Base-by-base conservation (phyloP, 2,329 filamentous ascomycete species). In the Ustilaginoidea virens region DNA sequence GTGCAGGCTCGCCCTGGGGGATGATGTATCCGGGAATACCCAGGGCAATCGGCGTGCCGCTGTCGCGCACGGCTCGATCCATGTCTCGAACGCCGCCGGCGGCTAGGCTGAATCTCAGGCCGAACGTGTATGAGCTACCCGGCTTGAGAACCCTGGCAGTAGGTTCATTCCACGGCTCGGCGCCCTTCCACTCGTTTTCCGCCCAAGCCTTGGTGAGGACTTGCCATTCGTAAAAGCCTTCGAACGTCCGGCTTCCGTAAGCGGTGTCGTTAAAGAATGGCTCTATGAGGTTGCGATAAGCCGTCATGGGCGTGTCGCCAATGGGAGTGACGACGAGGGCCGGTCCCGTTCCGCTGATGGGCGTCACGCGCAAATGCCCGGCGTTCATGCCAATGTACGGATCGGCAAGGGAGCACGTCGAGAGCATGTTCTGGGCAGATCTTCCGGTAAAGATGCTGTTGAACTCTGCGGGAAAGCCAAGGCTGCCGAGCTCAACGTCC, bases 181-280 rank as follows among this genome's bases (percentile, higher is more conserved):
- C 49, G 1, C 32, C 40, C 1, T 49, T 53, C 69, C 69, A 74
- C 38, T 74, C 66, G 0, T 59, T 60, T 34, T 71, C 61, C 0
- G 63, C 63, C 47, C 59, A 73, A 0, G 67, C 67, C 31, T 59
- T 54, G 9, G 56, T 61, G 29, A 66, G 52, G 0, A 63, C 55
- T 37, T 71, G 62, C 67, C 67, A 74, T 37, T 71, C 66, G 33
- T 74, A 74, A 35, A 67, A 60, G 1, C 68, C 69, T 39, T 74
- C 69, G 33, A 67, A 74, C 0, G 60, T 65, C 37, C 73, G 68
- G 25, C 58, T 63, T 5, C 50, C 53, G 39, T 72, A 71, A 7
- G 36, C 40, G 0, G 55, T 55, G 7, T 42, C 47, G 1, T 52
- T 47, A 16, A 53, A 52, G 2, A 39, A 47, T 0, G 51, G 45